A percentile compares a stretch with the other conserved stretches of the same genome.
These are phyloP conservation scores for Naegleria fowleri DNA, from an alignment of 208 protist genomes.

Conservation along the genomic window DNA sequence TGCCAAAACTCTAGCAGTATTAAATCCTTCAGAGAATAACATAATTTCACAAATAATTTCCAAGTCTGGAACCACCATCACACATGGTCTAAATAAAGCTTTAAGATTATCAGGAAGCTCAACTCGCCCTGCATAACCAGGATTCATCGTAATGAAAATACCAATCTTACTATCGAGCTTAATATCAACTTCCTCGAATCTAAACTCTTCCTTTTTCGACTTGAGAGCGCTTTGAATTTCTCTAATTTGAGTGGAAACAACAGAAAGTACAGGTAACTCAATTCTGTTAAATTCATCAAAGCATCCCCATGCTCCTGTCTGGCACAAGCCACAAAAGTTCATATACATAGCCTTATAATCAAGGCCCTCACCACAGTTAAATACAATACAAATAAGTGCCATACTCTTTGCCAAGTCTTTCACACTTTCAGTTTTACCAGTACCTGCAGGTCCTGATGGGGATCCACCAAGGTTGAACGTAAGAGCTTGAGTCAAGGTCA, in stretches of 20 bases:
- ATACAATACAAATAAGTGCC: conserved; percentile 92
- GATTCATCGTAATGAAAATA: conserved; percentile 99
- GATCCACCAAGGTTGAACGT: conserved; percentile 92
- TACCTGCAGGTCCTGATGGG: conserved; percentile 87
- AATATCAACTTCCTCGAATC: conserved; percentile 79
- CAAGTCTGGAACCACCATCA: conserved; percentile 97
- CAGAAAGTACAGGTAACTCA: conserved; percentile 95
- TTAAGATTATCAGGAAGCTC: conserved; percentile 98
- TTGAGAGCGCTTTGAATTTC: conserved; percentile 90
- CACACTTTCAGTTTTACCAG: conserved; percentile 95
- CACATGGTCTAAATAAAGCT: conserved; percentile 95
- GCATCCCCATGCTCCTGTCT: conserved; percentile 95
- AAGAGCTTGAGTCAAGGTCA: conserved; percentile 97
- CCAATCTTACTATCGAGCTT: conserved; percentile 81
- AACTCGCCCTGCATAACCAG: conserved; percentile 96
- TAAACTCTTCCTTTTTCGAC: conserved; percentile 67
- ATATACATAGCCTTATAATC: conserved; percentile 95
- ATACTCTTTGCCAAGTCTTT: conserved; percentile 97
- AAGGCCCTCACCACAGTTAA: conserved; percentile 98
- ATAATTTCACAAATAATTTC: conserved; percentile 98
- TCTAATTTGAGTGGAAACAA: conserved; percentile 94
- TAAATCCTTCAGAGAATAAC: conserved; percentile 97
- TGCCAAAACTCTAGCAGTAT: conserved; percentile 82
- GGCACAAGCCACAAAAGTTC: conserved; percentile 95
- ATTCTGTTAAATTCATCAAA: conserved; percentile 99